Conservation (phyloP, 225 moss, liverwort and hornwort species). For the Polytrichum commune region DNA sequence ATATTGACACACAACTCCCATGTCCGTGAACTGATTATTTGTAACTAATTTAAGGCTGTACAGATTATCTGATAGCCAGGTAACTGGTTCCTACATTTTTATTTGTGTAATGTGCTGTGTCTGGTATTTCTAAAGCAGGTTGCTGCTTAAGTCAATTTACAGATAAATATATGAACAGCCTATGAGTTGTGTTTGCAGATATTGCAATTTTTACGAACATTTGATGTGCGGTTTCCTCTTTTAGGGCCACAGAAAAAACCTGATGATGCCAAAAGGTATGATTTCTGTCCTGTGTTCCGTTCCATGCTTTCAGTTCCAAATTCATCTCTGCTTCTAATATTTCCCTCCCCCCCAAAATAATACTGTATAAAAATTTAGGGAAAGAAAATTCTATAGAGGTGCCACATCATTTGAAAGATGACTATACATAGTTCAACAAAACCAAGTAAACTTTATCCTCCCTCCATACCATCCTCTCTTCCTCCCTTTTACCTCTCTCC, state of each 20-base stretch:
- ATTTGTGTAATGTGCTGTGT: not conserved
- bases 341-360: no score
- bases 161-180: not conserved
- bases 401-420: no score
- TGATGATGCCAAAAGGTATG: slow-evolving; percentile 35
- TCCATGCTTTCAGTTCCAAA: no score
- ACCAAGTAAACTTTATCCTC: no score
- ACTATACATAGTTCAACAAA: no score
- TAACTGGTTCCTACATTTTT: not conserved
- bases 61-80: no score
- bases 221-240: slow-evolving; percentile 70
- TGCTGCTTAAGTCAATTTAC: not conserved
- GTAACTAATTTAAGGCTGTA: not conserved
- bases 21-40: not conserved
- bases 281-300: not conserved
- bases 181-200: slow-evolving; percentile 34
- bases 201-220: slow-evolving; percentile 72
- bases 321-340: no score
- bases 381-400: no score
- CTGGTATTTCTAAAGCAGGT: not conserved
- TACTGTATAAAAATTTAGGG: no score
- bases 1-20: not conserved
- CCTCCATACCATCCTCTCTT: no score
- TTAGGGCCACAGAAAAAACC: slow-evolving; percentile 27
- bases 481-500: no score